Conservation (phyloP, 1,284 basidiomycete species). For the Cutaneotrichosporon dermatis region DNA sequence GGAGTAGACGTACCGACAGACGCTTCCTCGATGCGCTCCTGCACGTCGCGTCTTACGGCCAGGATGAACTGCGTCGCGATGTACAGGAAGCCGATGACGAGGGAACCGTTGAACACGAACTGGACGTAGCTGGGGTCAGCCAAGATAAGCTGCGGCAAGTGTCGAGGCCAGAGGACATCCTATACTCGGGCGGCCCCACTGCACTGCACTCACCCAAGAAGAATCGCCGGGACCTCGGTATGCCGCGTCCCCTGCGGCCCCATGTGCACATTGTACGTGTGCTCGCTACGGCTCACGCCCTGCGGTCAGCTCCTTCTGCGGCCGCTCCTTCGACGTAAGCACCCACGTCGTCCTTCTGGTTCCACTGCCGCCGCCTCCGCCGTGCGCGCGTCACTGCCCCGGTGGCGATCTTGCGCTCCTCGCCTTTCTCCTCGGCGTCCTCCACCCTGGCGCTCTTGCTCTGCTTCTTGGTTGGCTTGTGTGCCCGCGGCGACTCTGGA, state of each 20-base stretch:
- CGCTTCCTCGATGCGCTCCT: constrained; percentile 80
- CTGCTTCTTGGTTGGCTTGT: too few relatives aligned
- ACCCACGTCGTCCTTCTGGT: constrained; percentile 27
- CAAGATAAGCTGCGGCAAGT: too few relatives aligned
- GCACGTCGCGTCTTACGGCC: constrained; percentile 85
- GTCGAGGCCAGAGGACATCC: too few relatives aligned
- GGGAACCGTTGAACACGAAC: constrained; percentile 87
- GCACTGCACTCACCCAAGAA: constrained; percentile 63
- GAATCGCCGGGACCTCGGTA: constrained; percentile 53
- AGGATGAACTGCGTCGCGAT: constrained; percentile 77
- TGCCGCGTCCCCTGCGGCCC: constrained; percentile 37
- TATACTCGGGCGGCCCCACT: too few relatives aligned
- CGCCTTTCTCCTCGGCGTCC: constrained; percentile 16
- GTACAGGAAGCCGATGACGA: constrained; percentile 80
- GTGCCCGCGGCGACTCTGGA: too few relatives aligned
- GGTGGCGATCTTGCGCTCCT: constrained; percentile 49
- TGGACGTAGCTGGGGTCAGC: constrained; percentile 71
- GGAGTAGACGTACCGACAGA: too few relatives aligned
- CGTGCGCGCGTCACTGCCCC: constrained; percentile 68
- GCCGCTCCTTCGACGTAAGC: too few relatives aligned
- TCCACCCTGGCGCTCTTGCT: constrained; percentile 1
- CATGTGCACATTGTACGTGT: constrained; percentile 44
- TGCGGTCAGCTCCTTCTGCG: too few relatives aligned
- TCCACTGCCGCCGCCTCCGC: constrained; percentile 57
- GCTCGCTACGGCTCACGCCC: constrained; percentile 14